phyloP scores from a whole-genome alignment of 2,329 filamentous ascomycete genomes.

The Ascochyta pisi region DNA sequence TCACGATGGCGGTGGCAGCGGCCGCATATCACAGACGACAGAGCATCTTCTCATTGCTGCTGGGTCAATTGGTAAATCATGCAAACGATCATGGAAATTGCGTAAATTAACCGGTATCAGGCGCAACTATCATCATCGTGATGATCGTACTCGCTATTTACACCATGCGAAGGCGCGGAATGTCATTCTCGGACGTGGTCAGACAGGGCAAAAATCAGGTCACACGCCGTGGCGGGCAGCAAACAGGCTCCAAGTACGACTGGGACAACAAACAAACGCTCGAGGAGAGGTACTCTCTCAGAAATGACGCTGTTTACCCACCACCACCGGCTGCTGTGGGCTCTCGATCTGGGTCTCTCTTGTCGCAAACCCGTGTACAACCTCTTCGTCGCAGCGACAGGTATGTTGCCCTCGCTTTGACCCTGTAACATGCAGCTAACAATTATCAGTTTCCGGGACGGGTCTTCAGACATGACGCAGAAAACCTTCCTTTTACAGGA shows the following conservation, averaged over 20 bases:
- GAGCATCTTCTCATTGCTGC: slow-evolving; percentile 51
- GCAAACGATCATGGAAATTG: neutral
- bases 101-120: slow-evolving; percentile 32
- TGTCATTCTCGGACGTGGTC: slow-evolving; percentile 40
- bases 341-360: slow-evolving; percentile 36
- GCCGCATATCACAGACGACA: slow-evolving; percentile 47
- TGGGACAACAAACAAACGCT: slow-evolving; percentile 38
- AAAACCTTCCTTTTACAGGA: slow-evolving; percentile 40
- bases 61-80: slow-evolving; percentile 47
- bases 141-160: slow-evolving; percentile 47
- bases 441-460: slow-evolving; percentile 28
- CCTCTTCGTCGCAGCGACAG: slow-evolving; percentile 39
- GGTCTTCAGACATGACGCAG: slow-evolving; percentile 13
- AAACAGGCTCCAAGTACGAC: slow-evolving; percentile 30
- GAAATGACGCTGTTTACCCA: slow-evolving; percentile 33
- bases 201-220: slow-evolving; percentile 34
- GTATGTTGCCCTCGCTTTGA: slow-evolving; percentile 17
- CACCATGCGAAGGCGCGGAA: slow-evolving; percentile 48
- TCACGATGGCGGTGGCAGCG: slow-evolving; percentile 23
- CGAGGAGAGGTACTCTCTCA: slow-evolving; percentile 34
- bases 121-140: slow-evolving; percentile 49
- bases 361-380: slow-evolving; percentile 40
- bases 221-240: slow-evolving; percentile 30
- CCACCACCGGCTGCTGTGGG: slow-evolving; percentile 30
- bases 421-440: slow-evolving; percentile 4